These are phyloP conservation scores for Blastobotrys chiropterorum DNA, from an alignment of 805 yeast species.

Conservation along the genomic window DNA sequence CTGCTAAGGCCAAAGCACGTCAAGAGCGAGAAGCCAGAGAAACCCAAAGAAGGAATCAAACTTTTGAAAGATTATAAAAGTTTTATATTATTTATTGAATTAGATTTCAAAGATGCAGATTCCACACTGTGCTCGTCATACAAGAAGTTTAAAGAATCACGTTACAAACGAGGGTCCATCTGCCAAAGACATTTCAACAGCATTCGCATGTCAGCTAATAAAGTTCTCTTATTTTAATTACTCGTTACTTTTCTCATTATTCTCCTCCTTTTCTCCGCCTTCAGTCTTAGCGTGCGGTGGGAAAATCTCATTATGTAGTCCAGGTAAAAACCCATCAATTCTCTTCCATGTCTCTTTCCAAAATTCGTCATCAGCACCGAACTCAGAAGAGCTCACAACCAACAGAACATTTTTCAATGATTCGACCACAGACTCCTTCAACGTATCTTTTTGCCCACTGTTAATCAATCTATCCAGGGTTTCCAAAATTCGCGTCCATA, in stretches of 20 bases:
- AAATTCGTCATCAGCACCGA: slow-evolving; percentile 28
- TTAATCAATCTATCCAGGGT: slow-evolving; percentile 35
- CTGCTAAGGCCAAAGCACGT: slow-evolving; percentile 12
- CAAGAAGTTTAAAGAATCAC: too few species aligned
- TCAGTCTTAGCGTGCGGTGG: slow-evolving; percentile 1
- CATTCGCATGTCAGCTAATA: too few species aligned
- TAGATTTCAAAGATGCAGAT: too few species aligned
- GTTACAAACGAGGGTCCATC: too few species aligned
- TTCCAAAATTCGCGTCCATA: slow-evolving; percentile 34
- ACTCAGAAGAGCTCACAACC: slow-evolving; percentile 32
- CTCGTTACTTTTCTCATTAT: not conserved
- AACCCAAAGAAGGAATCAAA: slow-evolving; percentile 9
- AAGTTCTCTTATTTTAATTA: too few species aligned
- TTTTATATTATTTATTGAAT: not conserved
- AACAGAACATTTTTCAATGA: slow-evolving; percentile 37
- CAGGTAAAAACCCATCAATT: slow-evolving; percentile 35
- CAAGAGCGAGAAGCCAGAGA: slow-evolving; percentile 11
- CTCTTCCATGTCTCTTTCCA: slow-evolving; percentile 35
- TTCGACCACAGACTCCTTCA: slow-evolving; percentile 36
- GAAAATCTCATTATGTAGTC: slow-evolving; percentile 22
- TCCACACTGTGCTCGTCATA: too few species aligned
- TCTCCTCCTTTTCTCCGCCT: not conserved
- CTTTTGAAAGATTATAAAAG: slow-evolving; percentile 13
- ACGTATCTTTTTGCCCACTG: slow-evolving; percentile 33
- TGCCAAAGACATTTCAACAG: too few species aligned